phyloP scores from a whole-genome alignment of 1,284 basidiomycete species.

The Ceratobasidium sp. region DNA sequence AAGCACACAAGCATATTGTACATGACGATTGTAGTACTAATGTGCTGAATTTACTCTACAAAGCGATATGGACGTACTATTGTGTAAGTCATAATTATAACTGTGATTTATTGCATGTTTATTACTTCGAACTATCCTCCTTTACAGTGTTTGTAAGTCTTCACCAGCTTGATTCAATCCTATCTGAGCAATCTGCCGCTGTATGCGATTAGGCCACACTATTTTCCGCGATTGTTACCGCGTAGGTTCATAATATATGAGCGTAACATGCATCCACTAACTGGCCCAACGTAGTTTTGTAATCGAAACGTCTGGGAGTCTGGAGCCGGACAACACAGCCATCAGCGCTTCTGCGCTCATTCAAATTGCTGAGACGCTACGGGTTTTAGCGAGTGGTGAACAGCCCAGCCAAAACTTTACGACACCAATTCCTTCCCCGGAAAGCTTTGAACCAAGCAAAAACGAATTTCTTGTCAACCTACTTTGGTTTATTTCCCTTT shows the following conservation, averaged over 20 bases:
- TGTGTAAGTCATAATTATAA: background rate
- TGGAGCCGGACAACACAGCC: background rate
- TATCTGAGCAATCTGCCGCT: background rate
- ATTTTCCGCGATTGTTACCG: conserved; percentile 4
- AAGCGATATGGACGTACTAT: conserved; percentile 4
- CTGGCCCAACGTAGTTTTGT: background rate
- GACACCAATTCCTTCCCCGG: background rate
- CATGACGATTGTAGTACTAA: background rate
- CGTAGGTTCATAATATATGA: background rate
- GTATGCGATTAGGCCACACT: background rate
- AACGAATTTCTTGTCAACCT: background rate
- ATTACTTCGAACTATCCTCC: background rate
- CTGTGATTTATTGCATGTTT: background rate
- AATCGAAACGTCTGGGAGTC: background rate
- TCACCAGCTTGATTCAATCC: background rate
- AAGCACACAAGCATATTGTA: background rate
- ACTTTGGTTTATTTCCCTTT: background rate
- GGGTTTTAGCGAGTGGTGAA: background rate
- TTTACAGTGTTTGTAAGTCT: conserved; percentile 3
- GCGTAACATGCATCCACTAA: background rate
- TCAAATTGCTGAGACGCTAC: background rate
- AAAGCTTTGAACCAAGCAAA: background rate
- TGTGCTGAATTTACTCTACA: background rate
- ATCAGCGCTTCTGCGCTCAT: background rate
- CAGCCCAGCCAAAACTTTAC: background rate